Base-by-base conservation (phyloP, 2,329 filamentous ascomycete genomes). In the Trichoderma aggressivum region DNA sequence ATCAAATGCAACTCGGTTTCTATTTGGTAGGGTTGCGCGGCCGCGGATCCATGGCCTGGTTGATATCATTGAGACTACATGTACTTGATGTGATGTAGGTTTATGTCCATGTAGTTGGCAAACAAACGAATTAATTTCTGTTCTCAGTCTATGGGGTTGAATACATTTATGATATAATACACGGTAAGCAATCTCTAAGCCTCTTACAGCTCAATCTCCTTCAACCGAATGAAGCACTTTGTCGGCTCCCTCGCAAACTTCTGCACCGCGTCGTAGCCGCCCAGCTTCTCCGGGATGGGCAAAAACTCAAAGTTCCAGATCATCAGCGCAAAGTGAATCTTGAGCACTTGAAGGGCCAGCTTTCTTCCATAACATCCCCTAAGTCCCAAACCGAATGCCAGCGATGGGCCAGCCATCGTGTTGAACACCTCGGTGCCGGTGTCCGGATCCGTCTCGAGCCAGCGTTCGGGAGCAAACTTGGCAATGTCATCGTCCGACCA, bases 351-450 rank as follows among this genome's bases (percentile, higher is more conserved):
- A 39, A 80, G 76, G 3, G 80, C 82, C 71, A 83, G 72, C 73
- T 75, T 78, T 69, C 77, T 77, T 0, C 82, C 82, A 47, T 78
- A 84, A 64, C 82, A 84, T 1, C 78, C 79, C 1, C 82, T 74
- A 3, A 78, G 76, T 0, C 82, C 82, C 7, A 77, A 55, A 0
- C 81, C 79, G 73, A 84, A 84, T 0, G 78, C 74, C 34, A 82
- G 73, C 16, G 72, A 75, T 0, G 81, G 81, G 0, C 81, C 81
- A 1, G 81, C 80, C 60, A 75, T 72, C 3, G 76, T 70, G 62
- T 80, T 77, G 55, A 80, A 82, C 28, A 75, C 75, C 7, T 66
- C 63, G 32, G 47, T 24, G 7, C 63, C 50, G 50, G 63, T 66
- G 24, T 66, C 50, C 32, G 47, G 50, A 56, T 53, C 73, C 36